Percentiles rank a stretch among this genome's conserved stretches.
Evolutionary conservation across 1,284 basidiomycete genomes (phyloP).

Genomic region (Tilletia horrida): DNA sequence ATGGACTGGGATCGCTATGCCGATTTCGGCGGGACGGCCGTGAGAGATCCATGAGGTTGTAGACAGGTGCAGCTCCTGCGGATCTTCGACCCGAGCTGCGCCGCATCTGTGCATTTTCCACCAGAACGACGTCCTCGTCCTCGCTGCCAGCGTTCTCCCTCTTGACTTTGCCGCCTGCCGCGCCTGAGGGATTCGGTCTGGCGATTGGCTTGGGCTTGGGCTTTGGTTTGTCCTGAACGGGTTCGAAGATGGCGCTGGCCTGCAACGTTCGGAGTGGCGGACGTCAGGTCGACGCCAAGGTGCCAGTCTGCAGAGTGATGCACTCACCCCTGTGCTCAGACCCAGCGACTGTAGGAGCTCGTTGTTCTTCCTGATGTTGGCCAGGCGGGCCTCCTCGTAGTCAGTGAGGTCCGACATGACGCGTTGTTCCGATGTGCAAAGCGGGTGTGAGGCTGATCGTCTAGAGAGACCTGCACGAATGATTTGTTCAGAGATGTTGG

Average conservation of each 20-base stretch:
- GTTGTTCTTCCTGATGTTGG: conserved; percentile 21
- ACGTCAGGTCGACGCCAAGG: not conserved
- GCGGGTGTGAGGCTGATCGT: too few species aligned
- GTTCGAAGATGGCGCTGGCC: conserved; percentile 3
- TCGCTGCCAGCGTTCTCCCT: not conserved
- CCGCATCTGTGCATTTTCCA: not conserved
- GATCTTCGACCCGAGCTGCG: not conserved
- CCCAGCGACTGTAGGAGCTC: conserved; percentile 24
- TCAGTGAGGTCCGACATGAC: not conserved
- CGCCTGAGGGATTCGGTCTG: not conserved
- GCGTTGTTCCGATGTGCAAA: too few species aligned
- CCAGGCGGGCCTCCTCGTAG: conserved; percentile 19
- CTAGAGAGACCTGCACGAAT: too few species aligned
- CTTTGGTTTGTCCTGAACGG: conserved; percentile 5
- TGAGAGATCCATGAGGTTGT: conserved; percentile 10
- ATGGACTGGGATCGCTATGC: too few species aligned
- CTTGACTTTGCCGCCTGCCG: too few species aligned
- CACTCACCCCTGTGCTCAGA: conserved; percentile 4
- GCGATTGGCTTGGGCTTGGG: conserved; percentile 2
- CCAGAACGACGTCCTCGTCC: not conserved
- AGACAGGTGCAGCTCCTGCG: not conserved
- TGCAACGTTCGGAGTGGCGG: not conserved
- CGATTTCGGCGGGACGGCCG: not conserved
- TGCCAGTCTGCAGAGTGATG: not conserved
- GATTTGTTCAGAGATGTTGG: too few species aligned